A percentile compares a stretch with the other conserved stretches of the same genome.
Evolutionary conservation across 1,284 basidiomycete species (phyloP).

Genomic region (Porogramme epimiltina): DNA sequence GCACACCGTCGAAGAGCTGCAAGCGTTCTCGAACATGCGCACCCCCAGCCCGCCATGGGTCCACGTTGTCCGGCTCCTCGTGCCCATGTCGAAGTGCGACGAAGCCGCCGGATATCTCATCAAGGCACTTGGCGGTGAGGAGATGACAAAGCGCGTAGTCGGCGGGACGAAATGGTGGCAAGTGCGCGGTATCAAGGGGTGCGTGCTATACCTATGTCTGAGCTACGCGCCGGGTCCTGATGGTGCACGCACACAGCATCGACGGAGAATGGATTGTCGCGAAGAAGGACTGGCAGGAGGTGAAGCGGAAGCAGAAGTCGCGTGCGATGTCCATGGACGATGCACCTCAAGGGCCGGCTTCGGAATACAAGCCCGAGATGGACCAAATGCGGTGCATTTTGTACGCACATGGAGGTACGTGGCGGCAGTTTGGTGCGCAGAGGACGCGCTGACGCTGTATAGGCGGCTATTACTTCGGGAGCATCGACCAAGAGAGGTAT

Average conservation of each 20-base stretch:
- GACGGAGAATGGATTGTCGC: conserved; percentile 91
- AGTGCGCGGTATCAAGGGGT: conserved; percentile 80
- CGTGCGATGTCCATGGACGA: conserved; percentile 35
- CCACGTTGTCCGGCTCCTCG: conserved; percentile 72
- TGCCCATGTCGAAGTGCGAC: conserved; percentile 78
- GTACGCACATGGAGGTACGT: conserved; percentile 84
- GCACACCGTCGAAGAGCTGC: conserved; percentile 85
- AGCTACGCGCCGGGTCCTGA: not conserved
- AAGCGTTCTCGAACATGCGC: conserved; percentile 83
- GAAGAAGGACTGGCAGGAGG: conserved; percentile 70
- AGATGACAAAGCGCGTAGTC: conserved; percentile 70
- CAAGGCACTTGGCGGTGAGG: conserved; percentile 83
- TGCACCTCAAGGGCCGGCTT: conserved; percentile 30
- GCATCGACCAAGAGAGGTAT: conserved; percentile 80
- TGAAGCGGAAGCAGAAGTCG: conserved; percentile 54
- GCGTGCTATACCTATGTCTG: conserved; percentile 19
- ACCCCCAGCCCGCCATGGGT: conserved; percentile 91
- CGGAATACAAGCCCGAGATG: conserved; percentile 67
- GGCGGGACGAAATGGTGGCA: conserved; percentile 99
- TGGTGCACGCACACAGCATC: conserved; percentile 53
- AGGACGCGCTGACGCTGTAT: no score
- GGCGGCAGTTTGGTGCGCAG: no score
- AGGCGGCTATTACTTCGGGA: conserved; percentile 85
- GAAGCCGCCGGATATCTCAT: conserved; percentile 80
- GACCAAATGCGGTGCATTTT: conserved; percentile 87